Evolutionary conservation across 108 stramenopile genomes (phyloP).

Genomic region (Pseudonitzschia multistriata): DNA sequence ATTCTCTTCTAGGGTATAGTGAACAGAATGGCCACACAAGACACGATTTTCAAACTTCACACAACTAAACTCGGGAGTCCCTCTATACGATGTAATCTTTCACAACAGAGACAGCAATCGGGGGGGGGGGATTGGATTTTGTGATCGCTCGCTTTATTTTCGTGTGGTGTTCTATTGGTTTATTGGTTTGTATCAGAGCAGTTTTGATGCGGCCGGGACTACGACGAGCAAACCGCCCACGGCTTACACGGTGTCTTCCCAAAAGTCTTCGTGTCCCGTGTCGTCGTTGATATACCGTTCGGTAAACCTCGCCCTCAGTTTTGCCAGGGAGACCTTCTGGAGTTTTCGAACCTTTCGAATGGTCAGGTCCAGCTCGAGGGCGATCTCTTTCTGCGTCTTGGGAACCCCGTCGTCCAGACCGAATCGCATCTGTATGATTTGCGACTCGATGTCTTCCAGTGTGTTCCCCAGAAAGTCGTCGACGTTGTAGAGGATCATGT

Average conservation of each 20-base stretch:
- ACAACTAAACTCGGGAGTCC: too few species aligned
- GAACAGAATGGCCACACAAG: too few species aligned
- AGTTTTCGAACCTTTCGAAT: constrained; percentile 24
- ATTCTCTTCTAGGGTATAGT: too few species aligned
- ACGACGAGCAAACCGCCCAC: too few species aligned
- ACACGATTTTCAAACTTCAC: too few species aligned
- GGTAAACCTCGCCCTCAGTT: constrained; percentile 25
- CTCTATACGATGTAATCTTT: too few species aligned
- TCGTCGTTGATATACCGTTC: constrained; percentile 24
- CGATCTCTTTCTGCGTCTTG: constrained; percentile 30
- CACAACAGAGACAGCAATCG: too few species aligned
- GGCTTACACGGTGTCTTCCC: constrained; percentile 34
- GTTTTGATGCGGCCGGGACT: too few species aligned
- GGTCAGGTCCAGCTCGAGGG: constrained; percentile 25
- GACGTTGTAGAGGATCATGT: constrained; percentile 49
- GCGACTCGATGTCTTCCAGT: constrained; percentile 37
- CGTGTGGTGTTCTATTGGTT: too few species aligned
- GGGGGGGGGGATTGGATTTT: too few species aligned
- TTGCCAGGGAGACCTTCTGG: constrained; percentile 28
- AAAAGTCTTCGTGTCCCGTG: constrained; percentile 23
- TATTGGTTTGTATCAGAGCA: too few species aligned
- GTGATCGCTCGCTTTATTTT: too few species aligned
- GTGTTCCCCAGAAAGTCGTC: constrained; percentile 49
- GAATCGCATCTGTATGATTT: constrained; percentile 59
- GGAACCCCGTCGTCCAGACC: constrained; percentile 45